Conservation (phyloP, 78 protist genomes). For the Dictyostelium intermedium region DNA sequence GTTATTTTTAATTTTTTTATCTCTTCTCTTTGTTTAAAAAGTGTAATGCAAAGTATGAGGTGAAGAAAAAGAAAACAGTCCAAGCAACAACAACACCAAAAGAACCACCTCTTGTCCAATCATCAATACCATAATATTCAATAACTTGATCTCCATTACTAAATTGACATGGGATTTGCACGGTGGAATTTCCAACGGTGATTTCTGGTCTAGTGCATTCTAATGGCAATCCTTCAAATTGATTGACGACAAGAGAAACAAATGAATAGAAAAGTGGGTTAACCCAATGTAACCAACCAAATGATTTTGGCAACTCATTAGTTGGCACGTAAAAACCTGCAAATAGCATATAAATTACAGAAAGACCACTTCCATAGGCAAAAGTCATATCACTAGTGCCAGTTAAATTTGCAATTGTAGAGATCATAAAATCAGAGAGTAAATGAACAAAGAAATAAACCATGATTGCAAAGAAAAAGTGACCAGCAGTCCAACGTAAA, state of each 20-base stretch:
- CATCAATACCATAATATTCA: conserved; percentile 19
- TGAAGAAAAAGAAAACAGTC: conserved; percentile 15
- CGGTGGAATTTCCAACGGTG: neutral
- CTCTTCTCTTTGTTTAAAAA: conserved; percentile 60
- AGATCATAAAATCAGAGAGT: conserved; percentile 20
- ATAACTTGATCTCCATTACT: conserved; percentile 45
- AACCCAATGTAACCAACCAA: conserved; percentile 59
- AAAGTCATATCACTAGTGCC: conserved; percentile 27
- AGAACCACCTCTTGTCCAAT: conserved; percentile 30
- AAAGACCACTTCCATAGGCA: conserved; percentile 33
- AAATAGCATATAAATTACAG: conserved; percentile 35
- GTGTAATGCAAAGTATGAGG: conserved; percentile 8
- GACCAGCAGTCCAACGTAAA: neutral
- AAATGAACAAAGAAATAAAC: conserved; percentile 22
- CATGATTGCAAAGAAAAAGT: conserved; percentile 24
- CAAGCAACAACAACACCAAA: conserved; percentile 45
- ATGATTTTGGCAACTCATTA: conserved; percentile 33
- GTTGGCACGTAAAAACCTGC: conserved; percentile 67
- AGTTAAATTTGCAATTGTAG: conserved; percentile 23
- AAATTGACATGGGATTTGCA: conserved; percentile 24
- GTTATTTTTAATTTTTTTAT: conserved; percentile 5
- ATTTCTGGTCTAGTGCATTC: conserved; percentile 1
- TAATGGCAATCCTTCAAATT: conserved; percentile 19
- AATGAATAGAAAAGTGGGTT: conserved; percentile 31
- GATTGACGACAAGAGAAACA: conserved; percentile 5